Evolutionary conservation across 257 asterid species (phyloP).

Genomic region (Solanum virginianum): DNA sequence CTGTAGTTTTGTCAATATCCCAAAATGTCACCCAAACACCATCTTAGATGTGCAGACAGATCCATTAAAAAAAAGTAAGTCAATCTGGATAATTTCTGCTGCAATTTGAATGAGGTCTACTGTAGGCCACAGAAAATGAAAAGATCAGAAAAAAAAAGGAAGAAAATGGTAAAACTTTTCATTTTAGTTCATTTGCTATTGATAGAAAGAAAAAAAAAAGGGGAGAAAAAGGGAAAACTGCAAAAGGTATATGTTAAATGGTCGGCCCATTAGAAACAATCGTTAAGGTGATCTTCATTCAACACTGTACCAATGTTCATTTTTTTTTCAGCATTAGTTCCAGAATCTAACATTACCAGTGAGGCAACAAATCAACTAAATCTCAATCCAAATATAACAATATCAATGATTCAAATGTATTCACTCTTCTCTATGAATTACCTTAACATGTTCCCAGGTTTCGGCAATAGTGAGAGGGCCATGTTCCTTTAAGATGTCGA

Average conservation of each 20-base stretch:
- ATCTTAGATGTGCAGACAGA: neutral
- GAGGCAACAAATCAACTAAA: neutral
- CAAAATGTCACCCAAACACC: neutral
- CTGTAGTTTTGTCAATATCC: neutral
- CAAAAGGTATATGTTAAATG: too few relatives aligned
- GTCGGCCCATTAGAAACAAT: too few relatives aligned
- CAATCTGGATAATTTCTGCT: neutral
- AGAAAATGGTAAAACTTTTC: neutral
- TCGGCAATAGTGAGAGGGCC: conserved; percentile 79
- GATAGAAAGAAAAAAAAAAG: too few relatives aligned
- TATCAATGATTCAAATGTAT: neutral
- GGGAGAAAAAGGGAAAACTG: too few relatives aligned
- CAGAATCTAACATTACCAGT: too few relatives aligned
- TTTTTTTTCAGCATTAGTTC: too few relatives aligned
- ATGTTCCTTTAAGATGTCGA: conserved; percentile 79
- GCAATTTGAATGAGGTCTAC: neutral
- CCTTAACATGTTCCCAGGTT: conserved; percentile 94
- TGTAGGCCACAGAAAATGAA: neutral
- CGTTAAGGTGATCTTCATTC: too few relatives aligned
- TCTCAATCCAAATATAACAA: neutral
- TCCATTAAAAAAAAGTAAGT: neutral
- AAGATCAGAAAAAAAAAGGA: neutral
- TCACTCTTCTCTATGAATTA: conserved; percentile 4
- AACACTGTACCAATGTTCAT: too few relatives aligned
- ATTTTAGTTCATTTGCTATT: neutral